A percentile compares a stretch with the other conserved stretches of the same genome.
Evolutionary conservation across 1,284 basidiomycete species (phyloP).

Genomic region (Malassezia globosa): DNA sequence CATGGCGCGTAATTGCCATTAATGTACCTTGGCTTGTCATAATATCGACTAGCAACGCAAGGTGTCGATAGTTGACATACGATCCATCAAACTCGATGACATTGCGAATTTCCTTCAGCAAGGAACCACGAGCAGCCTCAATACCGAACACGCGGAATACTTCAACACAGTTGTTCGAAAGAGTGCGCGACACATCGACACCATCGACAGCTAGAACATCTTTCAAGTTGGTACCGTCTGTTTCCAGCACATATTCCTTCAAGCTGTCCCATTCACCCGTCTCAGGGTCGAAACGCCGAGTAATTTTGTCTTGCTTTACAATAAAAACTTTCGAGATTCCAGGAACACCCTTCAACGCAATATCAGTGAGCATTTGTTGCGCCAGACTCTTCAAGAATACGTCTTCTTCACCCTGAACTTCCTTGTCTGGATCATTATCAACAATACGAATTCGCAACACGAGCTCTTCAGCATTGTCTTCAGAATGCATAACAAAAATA

Average conservation of each 20-base stretch:
- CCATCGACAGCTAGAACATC: slow-evolving; percentile 78
- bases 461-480: slow-evolving; percentile 95
- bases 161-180: slow-evolving; percentile 95
- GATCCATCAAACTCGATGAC: slow-evolving; percentile 99
- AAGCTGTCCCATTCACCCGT: slow-evolving; percentile 42
- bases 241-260: slow-evolving; percentile 87
- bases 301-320: slow-evolving; percentile 64
- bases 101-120: slow-evolving; percentile 68
- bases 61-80: slow-evolving; percentile 96
- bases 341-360: slow-evolving; percentile 77
- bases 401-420: slow-evolving; percentile 86
- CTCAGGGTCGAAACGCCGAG: slow-evolving; percentile 50
- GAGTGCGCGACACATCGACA: slow-evolving; percentile 80
- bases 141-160: slow-evolving; percentile 94
- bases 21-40: slow-evolving; percentile 93
- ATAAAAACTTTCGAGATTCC: slow-evolving; percentile 89
- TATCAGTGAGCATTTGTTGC: slow-evolving; percentile 90
- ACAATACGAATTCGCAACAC: slow-evolving; percentile 87
- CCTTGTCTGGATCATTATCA: slow-evolving; percentile 75
- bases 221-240: slow-evolving; percentile 60
- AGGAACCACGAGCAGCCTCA: slow-evolving; percentile 84
- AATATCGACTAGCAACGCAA: slow-evolving; percentile 86
- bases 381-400: slow-evolving; percentile 92
- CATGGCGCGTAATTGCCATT: slow-evolving; percentile 98
- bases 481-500: slow-evolving; percentile 94